Percentiles rank a stretch among this genome's conserved stretches.
Conservation (phyloP, 2,329 filamentous ascomycete species). For the Ascochyta fabae region DNA sequence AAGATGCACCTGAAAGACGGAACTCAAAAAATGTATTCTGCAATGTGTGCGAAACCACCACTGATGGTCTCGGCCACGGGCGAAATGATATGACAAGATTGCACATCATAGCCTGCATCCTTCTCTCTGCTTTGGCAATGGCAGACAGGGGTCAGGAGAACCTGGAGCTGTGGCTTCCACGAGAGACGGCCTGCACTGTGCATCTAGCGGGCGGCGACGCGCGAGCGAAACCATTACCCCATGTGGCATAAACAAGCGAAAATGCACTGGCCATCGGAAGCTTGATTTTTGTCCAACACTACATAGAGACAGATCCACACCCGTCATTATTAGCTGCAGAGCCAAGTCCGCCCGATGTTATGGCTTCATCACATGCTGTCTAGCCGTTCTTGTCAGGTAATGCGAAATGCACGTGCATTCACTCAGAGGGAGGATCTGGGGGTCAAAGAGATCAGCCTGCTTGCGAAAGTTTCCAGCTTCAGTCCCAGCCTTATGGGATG, state of each 20-base stretch:
- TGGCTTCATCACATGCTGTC: constrained; percentile 19
- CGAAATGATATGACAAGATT: neutral
- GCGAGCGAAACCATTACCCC: constrained; percentile 18
- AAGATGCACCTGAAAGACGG: neutral
- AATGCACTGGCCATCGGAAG: constrained; percentile 13
- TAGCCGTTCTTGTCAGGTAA: constrained; percentile 27
- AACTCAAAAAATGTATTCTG: neutral
- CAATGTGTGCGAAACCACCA: constrained; percentile 7
- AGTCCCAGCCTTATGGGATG: neutral
- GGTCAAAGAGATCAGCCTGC: constrained; percentile 8
- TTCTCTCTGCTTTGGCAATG: constrained; percentile 3
- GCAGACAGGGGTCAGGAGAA: neutral
- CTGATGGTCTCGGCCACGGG: constrained; percentile 1
- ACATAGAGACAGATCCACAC: constrained; percentile 19
- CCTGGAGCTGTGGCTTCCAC: constrained; percentile 27
- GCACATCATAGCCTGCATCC: constrained; percentile 1
- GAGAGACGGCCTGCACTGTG: constrained; percentile 25
- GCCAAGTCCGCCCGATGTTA: constrained; percentile 14
- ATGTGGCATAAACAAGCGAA: constrained; percentile 27
- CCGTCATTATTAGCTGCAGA: constrained; percentile 21
- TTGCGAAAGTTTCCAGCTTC: neutral
- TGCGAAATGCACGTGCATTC: constrained; percentile 34
- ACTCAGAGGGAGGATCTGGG: neutral
- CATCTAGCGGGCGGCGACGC: constrained; percentile 25
- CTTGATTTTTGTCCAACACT: constrained; percentile 17